Evolutionary conservation across 441 rosid genomes (phyloP).

Genomic region (Brassica balearica): DNA sequence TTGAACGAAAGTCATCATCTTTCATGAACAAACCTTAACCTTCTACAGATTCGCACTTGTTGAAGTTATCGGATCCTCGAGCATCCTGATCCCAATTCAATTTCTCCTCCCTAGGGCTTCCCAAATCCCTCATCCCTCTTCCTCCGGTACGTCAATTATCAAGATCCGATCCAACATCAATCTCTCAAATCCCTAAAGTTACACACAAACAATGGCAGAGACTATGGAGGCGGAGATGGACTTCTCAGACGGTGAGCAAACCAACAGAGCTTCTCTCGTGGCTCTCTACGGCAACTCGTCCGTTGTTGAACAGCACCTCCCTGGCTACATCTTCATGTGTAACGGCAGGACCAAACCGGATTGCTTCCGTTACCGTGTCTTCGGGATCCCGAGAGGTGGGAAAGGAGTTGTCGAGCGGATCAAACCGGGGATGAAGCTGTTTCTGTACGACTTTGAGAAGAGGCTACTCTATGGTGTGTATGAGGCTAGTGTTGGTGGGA

Average conservation of each 20-base stretch:
- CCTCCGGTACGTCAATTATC: too few relatives aligned
- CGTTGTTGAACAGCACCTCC: slow-evolving; percentile 14
- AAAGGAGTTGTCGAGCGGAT: slow-evolving; percentile 44
- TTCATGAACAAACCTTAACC: neutral
- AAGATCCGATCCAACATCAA: too few relatives aligned
- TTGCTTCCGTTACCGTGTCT: slow-evolving; percentile 54
- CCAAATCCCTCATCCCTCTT: too few relatives aligned
- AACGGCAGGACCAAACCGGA: slow-evolving; percentile 54
- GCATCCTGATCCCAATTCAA: too few relatives aligned
- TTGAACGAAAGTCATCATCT: too few relatives aligned
- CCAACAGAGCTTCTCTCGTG: slow-evolving; percentile 22
- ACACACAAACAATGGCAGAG: slow-evolving; percentile 5
- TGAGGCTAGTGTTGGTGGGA: slow-evolving; percentile 55
- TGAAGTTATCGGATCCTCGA: too few relatives aligned
- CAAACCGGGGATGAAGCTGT: slow-evolving; percentile 58
- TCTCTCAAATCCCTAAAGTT: too few relatives aligned
- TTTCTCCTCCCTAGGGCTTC: too few relatives aligned
- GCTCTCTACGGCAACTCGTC: slow-evolving; percentile 29
- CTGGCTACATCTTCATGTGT: slow-evolving; percentile 63
- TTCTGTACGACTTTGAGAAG: slow-evolving; percentile 59
- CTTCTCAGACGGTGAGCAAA: slow-evolving; percentile 35
- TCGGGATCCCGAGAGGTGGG: slow-evolving; percentile 53
- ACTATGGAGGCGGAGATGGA: slow-evolving; percentile 48
- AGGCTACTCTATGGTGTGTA: slow-evolving; percentile 59
- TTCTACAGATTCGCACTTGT: neutral